These are phyloP conservation scores for Cryptococcus sp. DNA, from an alignment of 1,284 basidiomycete species.

Conservation along the genomic window DNA sequence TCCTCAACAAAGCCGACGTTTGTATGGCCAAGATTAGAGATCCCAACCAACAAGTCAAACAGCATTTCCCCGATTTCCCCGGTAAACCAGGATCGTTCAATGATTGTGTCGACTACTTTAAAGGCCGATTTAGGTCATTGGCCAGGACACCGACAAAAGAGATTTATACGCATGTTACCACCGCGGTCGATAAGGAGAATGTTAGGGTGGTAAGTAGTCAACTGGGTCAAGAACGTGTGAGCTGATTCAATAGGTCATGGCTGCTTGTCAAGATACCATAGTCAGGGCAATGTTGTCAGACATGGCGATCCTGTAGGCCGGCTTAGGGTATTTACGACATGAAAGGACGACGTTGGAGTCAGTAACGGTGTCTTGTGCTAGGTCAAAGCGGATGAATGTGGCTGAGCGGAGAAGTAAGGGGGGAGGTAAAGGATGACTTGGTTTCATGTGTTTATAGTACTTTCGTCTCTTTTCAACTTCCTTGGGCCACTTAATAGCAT, in stretches of 20 bases:
- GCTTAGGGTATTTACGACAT: too few species aligned
- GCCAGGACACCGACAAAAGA: constrained; percentile 83
- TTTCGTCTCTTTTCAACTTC: too few species aligned
- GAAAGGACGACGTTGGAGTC: too few species aligned
- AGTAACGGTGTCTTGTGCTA: too few species aligned
- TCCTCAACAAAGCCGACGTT: constrained; percentile 86
- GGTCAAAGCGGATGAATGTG: too few species aligned
- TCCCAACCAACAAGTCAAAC: constrained; percentile 69
- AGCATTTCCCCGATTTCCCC: constrained; percentile 66
- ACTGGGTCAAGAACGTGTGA: too few species aligned
- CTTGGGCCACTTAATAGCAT: too few species aligned
- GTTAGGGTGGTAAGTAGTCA: constrained; percentile 11
- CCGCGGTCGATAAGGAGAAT: constrained; percentile 23
- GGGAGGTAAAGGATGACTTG: too few species aligned
- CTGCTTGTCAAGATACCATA: constrained; percentile 20
- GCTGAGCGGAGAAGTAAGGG: too few species aligned
- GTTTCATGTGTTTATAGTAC: too few species aligned
- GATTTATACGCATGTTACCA: constrained; percentile 59
- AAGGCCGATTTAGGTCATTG: constrained; percentile 68
- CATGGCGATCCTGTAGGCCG: constrained; percentile 15
- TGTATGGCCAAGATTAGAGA: constrained; percentile 71
- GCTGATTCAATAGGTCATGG: constrained; percentile 9
- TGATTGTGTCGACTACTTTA: constrained; percentile 68
- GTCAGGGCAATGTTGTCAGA: constrained; percentile 11
- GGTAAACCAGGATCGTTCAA: constrained; percentile 49